A percentile compares a stretch with the other conserved stretches of the same genome.
phyloP scores from a whole-genome alignment of 345 rosid genomes.

The Pistacia vera region DNA sequence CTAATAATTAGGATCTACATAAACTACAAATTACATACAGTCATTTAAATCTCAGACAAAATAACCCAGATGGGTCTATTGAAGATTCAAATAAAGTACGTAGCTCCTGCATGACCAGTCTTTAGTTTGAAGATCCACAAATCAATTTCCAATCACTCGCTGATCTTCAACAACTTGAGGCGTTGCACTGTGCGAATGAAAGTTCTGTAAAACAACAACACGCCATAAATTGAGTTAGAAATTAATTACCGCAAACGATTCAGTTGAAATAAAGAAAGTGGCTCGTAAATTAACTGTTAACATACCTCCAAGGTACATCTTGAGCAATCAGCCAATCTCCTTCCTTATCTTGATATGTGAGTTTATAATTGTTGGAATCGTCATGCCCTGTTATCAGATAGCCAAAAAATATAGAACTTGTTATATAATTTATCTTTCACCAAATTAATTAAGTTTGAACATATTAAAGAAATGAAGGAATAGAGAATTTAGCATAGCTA shows the following conservation, averaged over 20 bases:
- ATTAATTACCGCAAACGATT: too few species aligned
- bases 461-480: background rate
- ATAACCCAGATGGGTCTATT: background rate
- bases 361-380: slow-evolving; percentile 27
- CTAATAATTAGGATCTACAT: background rate
- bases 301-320: slow-evolving; percentile 43
- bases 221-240: background rate
- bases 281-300: background rate
- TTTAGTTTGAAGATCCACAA: background rate
- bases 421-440: background rate
- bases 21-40: slow-evolving; percentile 1
- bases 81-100: background rate
- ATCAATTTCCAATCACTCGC: slow-evolving; percentile 6
- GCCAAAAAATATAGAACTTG: background rate
- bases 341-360: slow-evolving; percentile 39
- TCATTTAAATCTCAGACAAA: background rate
- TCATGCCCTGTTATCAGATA: slow-evolving; percentile 28
- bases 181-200: slow-evolving; percentile 38
- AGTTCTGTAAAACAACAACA: slow-evolving; percentile 28
- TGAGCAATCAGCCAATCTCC: slow-evolving; percentile 50
- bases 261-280: too few species aligned
- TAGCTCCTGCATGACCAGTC: background rate
- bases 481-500: background rate
- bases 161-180: slow-evolving; percentile 31
- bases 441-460: background rate